Conservation (phyloP, 352 stramenopile genomes). For the Phytopythium montanum region DNA sequence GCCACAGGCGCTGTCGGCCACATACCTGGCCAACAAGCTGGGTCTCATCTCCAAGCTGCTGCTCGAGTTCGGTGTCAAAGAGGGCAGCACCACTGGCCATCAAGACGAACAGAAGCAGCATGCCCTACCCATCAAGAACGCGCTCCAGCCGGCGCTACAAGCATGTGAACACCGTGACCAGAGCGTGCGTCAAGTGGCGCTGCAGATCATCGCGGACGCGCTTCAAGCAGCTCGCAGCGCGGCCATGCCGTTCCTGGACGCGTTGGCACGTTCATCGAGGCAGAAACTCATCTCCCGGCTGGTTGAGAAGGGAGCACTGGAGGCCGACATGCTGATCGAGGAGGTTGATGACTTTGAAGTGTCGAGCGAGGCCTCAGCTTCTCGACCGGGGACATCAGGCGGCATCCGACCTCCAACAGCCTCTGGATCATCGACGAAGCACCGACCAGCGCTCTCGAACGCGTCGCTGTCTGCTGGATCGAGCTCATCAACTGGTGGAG, state of each 20-base stretch:
- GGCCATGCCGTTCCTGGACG: constrained; percentile 70
- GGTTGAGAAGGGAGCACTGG: constrained; percentile 64
- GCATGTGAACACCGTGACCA: constrained; percentile 74
- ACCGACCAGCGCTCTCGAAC: constrained; percentile 58
- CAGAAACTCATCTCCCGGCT: constrained; percentile 85
- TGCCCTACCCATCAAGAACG: constrained; percentile 56
- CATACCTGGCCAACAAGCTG: constrained; percentile 72
- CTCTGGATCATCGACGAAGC: constrained; percentile 74
- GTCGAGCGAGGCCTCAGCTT: constrained; percentile 12
- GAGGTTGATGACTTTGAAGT: constrained; percentile 83
- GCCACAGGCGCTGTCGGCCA: constrained; percentile 41
- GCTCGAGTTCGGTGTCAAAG: constrained; percentile 72
- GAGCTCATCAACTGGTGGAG: constrained; percentile 12
- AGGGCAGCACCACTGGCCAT: constrained; percentile 17
- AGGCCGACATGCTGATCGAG: constrained; percentile 79
- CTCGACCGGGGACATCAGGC: constrained; percentile 51
- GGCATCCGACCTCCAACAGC: constrained; percentile 58
- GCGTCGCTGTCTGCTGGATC: constrained; percentile 36
- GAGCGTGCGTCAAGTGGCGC: constrained; percentile 50
- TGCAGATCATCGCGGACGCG: constrained; percentile 68
- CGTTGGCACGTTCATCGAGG: constrained; percentile 47
- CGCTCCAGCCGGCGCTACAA: constrained; percentile 62
- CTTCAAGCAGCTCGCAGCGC: constrained; percentile 54
- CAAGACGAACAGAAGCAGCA: not conserved
- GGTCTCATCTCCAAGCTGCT: constrained; percentile 66